Evolutionary conservation across 768 basidiomycete species (phyloP).

Genomic region (Mycena rosella): DNA sequence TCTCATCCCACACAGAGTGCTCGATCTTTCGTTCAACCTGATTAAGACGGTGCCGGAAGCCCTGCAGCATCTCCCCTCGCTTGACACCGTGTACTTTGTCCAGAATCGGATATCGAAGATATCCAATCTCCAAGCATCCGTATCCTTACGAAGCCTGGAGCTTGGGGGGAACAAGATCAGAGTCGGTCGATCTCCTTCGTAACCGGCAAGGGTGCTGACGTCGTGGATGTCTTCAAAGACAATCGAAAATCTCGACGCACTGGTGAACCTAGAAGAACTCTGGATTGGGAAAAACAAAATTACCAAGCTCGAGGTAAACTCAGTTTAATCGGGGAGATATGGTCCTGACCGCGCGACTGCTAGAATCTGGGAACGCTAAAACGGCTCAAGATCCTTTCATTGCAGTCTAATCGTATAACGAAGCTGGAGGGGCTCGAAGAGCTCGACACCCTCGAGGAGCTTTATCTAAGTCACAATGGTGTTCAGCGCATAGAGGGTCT

Average conservation of each 20-base stretch:
- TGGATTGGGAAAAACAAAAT: constrained; percentile 99
- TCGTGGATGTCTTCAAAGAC: constrained; percentile 60
- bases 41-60: constrained; percentile 77
- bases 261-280: constrained; percentile 89
- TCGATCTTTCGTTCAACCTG: constrained; percentile 97
- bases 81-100: constrained; percentile 91
- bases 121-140: constrained; percentile 67
- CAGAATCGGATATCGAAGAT: constrained; percentile 95
- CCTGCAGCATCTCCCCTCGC: constrained; percentile 66
- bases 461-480: constrained; percentile 97
- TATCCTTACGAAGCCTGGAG: constrained; percentile 84
- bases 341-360: not conserved
- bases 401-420: constrained; percentile 95
- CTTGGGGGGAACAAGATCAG: constrained; percentile 94
- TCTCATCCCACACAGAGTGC: constrained; percentile 59
- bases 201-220: not conserved
- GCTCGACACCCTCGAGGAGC: constrained; percentile 82
- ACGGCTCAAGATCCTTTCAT: constrained; percentile 85
- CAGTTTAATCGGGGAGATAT: not conserved
- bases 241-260: constrained; percentile 87
- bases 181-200: constrained; percentile 58
- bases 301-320: constrained; percentile 80
- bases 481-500: constrained; percentile 86
- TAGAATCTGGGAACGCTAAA: constrained; percentile 80
- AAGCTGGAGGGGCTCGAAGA: constrained; percentile 85